Evolutionary conservation across 306 rosid genomes (phyloP), one percentile per base, ranked within the genome.

Genomic region (Herpetospermum pedunculosum): DNA sequence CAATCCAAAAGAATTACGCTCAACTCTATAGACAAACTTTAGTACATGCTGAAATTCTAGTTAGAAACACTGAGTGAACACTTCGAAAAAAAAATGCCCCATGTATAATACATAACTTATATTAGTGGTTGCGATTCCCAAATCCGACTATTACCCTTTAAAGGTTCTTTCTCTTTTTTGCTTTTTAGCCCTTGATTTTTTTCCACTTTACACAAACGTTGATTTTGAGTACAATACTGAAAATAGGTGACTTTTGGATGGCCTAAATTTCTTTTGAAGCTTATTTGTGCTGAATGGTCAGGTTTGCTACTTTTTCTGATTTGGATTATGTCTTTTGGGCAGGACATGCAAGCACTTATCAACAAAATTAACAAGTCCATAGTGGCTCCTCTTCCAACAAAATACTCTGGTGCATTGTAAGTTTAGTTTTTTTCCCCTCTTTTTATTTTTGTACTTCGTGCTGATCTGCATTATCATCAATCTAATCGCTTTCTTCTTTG

Each of bases 321-420:
- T 30, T 12, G 43, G 60, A 40, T 60, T 72, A 67, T 59, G 76
- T 85, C 86, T 82, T 69, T 81, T 77, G 80, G 52, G 77, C 92
- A 95, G 99, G 99, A 95, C 83, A 95, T 95, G 81, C 99, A 89
- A 84, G 96, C 97, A 53, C 85, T 95, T 81, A 95, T 95, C 60
- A 92, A 81, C 89, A 95, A 91, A 86, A 95, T 95, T 80, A 92
- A 88, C 19, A 95, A 83, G 89, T 95, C 97, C 77, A 84, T 95
- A 74, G 99, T 95, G 80, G 92, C 99, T 76, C 99, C 99, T 12
- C 88, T 95, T 64, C 97, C 97, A 58, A 88, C 99, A 40, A 95
- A 92, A 77, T 95, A 95, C 85, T 81, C 93, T 47, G 79, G 93
- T 84, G 84, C 92, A 83, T 95, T 95, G 99, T 95, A 86, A 87